Conservation (phyloP, 495 filamentous ascomycete species). For the Podospora sp. region DNA sequence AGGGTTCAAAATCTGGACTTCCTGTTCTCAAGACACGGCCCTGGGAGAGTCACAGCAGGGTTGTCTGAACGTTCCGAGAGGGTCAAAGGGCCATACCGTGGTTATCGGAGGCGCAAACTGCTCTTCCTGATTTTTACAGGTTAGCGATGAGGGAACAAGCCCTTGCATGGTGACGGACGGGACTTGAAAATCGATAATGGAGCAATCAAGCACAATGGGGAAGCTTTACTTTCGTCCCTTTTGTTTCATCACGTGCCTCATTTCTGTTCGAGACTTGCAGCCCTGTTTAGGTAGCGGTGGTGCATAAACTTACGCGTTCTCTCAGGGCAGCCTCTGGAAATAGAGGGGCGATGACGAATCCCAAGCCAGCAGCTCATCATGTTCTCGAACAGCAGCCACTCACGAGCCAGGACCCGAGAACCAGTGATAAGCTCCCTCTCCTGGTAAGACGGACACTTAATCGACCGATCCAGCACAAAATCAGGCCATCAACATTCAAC, state of each 20-base stretch:
- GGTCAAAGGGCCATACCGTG: background rate
- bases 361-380: background rate
- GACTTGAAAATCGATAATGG: background rate
- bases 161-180: no score
- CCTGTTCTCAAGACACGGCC: background rate
- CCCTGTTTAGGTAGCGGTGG: background rate
- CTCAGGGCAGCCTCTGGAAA: background rate
- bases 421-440: background rate
- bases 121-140: no score
- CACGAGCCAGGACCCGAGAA: background rate
- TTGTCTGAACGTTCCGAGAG: background rate
- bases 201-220: background rate
- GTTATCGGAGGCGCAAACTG: no score
- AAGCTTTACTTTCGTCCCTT: background rate
- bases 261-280: background rate
- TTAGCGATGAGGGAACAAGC: no score
- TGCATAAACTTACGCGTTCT: background rate
- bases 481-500: background rate
- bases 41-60: background rate
- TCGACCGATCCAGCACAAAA: background rate
- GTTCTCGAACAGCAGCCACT: background rate
- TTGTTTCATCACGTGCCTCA: background rate
- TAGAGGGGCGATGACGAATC: background rate
- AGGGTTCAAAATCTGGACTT: background rate
- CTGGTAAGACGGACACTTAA: constrained; percentile 7